Base-by-base conservation (phyloP, 306 rosid genomes). In the Prunus davidiana region DNA sequence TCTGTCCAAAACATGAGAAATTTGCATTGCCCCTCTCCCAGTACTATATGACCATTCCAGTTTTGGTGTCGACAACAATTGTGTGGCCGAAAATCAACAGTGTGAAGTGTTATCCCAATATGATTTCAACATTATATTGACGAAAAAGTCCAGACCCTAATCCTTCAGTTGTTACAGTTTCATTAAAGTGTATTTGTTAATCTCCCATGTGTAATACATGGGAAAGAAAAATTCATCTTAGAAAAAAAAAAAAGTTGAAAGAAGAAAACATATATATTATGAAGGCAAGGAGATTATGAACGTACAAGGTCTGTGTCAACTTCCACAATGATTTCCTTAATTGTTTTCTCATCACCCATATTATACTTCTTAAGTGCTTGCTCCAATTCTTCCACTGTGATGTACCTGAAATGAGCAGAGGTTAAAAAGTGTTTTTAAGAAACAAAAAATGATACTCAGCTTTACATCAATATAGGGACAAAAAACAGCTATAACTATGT, bases 251-350 rank as follows among this genome's bases (percentile, higher is more conserved):
- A 18, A 20, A 8, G 7, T 1, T 5, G 18, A 3, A 49, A 3
- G 16, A 62, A 20, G 12, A 34, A 60, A 32, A 49, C 14, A 43
- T 41, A 19, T 25, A 12, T 16, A 55, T 58, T 16, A 67, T 2
- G 27, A 67, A 64, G 28, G 43, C 13, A 19, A 15, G n/a, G 76
- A 72, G 81, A 81, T 64, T 54, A 79, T 67, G 68, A 73, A 78
- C 71, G 3, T 90, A 95, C 97, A 72, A 79, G 74, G 84, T 95
- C 97, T 8, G 97, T 88, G 83, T 95, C 98, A 72, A 89, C 98
- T 87, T 92, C 98, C 58, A 96, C 96, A 51, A 95, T 90, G 84
- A 95, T 92, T 82, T 95, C 97, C 91, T 92, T 92, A 63, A 92
- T 90, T n/a, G 96, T 92, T 79, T 88, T 85, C 83, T 86, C 92